phyloP scores from a whole-genome alignment of 2,329 filamentous ascomycete genomes.

The Hymenoscyphus fructigenus region DNA sequence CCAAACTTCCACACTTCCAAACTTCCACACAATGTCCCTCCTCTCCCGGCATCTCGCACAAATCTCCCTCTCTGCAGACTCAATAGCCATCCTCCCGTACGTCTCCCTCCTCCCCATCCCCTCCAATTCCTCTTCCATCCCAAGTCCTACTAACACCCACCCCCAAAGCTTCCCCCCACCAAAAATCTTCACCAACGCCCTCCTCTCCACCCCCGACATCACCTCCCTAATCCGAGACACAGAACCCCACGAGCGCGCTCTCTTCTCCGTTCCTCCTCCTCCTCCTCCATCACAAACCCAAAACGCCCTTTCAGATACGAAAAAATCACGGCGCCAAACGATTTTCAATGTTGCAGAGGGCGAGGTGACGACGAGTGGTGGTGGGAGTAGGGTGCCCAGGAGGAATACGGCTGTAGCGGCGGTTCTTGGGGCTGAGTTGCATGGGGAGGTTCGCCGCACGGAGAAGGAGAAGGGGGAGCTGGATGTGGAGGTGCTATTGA shows the following conservation, averaged over 20 bases:
- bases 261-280: conserved; percentile 81
- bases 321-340: conserved; percentile 52
- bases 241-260: conserved; percentile 87
- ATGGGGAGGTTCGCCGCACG: conserved; percentile 69
- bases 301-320: conserved; percentile 46
- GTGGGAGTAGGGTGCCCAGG: conserved; percentile 51
- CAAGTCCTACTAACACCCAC: conserved; percentile 18
- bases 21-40: conserved; percentile 59
- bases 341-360: conserved; percentile 64
- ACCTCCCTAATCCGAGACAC: conserved; percentile 93
- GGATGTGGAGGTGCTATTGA: conserved; percentile 80
- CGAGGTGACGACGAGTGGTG: conserved; percentile 57
- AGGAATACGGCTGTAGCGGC: conserved; percentile 84
- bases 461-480: conserved; percentile 63
- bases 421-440: conserved; percentile 83
- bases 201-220: conserved; percentile 87
- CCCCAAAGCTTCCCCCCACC: conserved; percentile 73
- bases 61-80: conserved; percentile 72
- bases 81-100: conserved; percentile 73
- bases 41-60: conserved; percentile 73
- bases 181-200: conserved; percentile 93
- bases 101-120: conserved; percentile 28
- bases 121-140: background rate
- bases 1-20: background rate
- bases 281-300: conserved; percentile 46